Base-by-base conservation (phyloP, 257 asterid species). In the Solanum chmielewskii region DNA sequence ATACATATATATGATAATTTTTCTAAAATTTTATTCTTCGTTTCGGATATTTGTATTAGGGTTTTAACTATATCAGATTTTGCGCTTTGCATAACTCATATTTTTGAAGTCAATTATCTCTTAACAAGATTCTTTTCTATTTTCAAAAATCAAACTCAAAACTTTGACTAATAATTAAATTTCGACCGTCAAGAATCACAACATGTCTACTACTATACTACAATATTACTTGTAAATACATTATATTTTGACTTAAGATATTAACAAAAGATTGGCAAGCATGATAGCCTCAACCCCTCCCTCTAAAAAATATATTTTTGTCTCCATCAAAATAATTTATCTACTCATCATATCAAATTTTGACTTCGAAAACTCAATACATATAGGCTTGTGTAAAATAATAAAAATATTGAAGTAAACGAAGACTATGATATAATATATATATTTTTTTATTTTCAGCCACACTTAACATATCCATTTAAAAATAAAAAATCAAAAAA, bases 1-100 rank as follows among this genome's bases (percentile, higher is more conserved):
- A 20, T 20, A 35, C 29, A 20, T 20, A 20, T 80, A 5, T 16
- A 42, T 42, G 23, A 52, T 16, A 16, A 52, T 64, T 64, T 4
- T 62, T 64, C 11, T 0, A 15, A 13, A 27, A 27, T 12, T 13
- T 66, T 25, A 4, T 31, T 27, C 33, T 0, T 66, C 23, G 3
- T 0, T 0, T 66, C 3, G 0, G 0, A 25, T 68, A 68, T 16
- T 14, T 5, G 3, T 7, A 27, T 69, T 3, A 0, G 0, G 4
- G 6, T 13, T 13, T 15, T 7, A 9, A 14, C 1, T 69, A 69
- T 69, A 31, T 69, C 9, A 2, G 3, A 15, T 1, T 29, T 69
- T 6, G 1, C n/a, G 2, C 0, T 3, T 69, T 27, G 0, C 23
- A 16, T 6, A 12, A 9, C 2, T 15, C 12, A 52, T 52, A 69